Percentiles rank a stretch among this genome's conserved stretches.
phyloP scores from a whole-genome alignment of 306 rosid species.

The Cucumis hystrix region DNA sequence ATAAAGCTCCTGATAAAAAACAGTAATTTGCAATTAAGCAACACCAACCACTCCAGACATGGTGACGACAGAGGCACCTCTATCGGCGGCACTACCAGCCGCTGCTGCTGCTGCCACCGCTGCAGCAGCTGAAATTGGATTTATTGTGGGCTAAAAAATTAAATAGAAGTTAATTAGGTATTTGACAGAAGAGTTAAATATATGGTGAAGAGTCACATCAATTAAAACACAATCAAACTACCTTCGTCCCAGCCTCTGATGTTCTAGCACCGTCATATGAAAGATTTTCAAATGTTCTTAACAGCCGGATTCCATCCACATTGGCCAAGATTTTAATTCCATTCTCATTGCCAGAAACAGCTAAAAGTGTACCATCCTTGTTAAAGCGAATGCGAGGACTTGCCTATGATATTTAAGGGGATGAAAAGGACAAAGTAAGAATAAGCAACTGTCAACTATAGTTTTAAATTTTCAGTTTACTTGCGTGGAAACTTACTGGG shows the following conservation, averaged over 20 bases:
- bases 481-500: slow-evolving; percentile 46
- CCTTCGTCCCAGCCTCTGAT: slow-evolving; percentile 77
- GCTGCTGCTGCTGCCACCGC: slow-evolving; percentile 28
- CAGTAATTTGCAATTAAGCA: background rate
- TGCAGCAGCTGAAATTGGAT: slow-evolving; percentile 61
- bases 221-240: slow-evolving; percentile 16
- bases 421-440: background rate
- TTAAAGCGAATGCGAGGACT: slow-evolving; percentile 95
- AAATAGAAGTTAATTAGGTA: slow-evolving; percentile 6
- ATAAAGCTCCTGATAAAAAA: background rate
- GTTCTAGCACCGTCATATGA: slow-evolving; percentile 66
- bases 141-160: slow-evolving; percentile 58
- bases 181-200: slow-evolving; percentile 8
- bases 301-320: slow-evolving; percentile 46
- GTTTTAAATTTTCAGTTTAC: background rate
- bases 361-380: slow-evolving; percentile 90
- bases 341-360: slow-evolving; percentile 81
- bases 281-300: slow-evolving; percentile 59
- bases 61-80: slow-evolving; percentile 57
- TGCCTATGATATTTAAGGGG: slow-evolving; percentile 38
- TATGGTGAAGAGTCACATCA: background rate
- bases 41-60: slow-evolving; percentile 74
- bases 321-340: slow-evolving; percentile 84
- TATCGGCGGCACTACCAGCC: slow-evolving; percentile 53
- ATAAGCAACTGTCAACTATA: slow-evolving; percentile 11